A percentile compares a stretch with the other conserved stretches of the same genome.
These are phyloP conservation scores for Globisporangium spinosum DNA, from an alignment of 352 stramenopile genomes.

Conservation along the genomic window DNA sequence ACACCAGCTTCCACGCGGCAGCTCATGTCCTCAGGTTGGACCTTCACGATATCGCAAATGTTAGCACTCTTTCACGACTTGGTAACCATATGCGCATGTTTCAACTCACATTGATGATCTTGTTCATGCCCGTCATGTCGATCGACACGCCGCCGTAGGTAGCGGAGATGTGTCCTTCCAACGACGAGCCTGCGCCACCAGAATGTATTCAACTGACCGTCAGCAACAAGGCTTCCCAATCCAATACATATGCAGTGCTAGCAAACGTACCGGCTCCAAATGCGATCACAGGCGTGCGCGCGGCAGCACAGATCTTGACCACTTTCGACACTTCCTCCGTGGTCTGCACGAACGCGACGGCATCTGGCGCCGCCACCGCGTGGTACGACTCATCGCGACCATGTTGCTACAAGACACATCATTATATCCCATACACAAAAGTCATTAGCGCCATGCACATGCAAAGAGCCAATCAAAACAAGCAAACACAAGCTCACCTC, in stretches of 20 bases:
- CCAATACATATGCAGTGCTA: neutral
- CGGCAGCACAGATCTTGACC: slow-evolving; percentile 85
- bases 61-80: neutral
- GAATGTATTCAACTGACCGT: neutral
- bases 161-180: slow-evolving; percentile 96
- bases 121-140: slow-evolving; percentile 86
- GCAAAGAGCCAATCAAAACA: neutral
- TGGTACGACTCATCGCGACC: slow-evolving; percentile 92
- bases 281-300: slow-evolving; percentile 90
- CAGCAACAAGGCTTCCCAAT: neutral
- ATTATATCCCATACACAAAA: neutral
- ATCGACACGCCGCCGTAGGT: slow-evolving; percentile 89
- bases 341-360: slow-evolving; percentile 81
- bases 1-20: slow-evolving; percentile 92
- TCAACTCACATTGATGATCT: slow-evolving; percentile 41
- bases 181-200: slow-evolving; percentile 36
- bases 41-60: slow-evolving; percentile 11
- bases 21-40: slow-evolving; percentile 84
- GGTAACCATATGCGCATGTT: neutral
- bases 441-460: neutral
- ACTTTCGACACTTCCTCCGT: slow-evolving; percentile 89
- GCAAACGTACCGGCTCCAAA: slow-evolving; percentile 73
- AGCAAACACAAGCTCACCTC: slow-evolving; percentile 33
- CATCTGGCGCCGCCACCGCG: slow-evolving; percentile 71
- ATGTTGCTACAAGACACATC: slow-evolving; percentile 53